Evolutionary conservation across 805 yeast genomes (phyloP).

Genomic region (Ogataea wickerhamii): DNA sequence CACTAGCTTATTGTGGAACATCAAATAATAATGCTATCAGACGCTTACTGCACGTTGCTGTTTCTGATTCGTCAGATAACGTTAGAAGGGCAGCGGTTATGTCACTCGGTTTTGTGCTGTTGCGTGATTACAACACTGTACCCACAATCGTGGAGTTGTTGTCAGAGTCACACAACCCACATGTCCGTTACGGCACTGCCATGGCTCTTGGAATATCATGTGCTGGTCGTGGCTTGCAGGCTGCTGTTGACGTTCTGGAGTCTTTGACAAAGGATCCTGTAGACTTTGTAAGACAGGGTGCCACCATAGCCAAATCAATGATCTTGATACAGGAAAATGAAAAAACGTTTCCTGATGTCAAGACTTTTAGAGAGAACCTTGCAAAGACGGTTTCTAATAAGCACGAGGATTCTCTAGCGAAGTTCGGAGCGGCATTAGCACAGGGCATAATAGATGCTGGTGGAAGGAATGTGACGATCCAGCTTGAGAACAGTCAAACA

Average conservation of each 20-base stretch:
- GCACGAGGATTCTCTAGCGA: slow-evolving; percentile 95
- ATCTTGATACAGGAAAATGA: slow-evolving; percentile 86
- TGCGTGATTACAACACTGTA: slow-evolving; percentile 87
- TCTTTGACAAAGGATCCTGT: slow-evolving; percentile 92
- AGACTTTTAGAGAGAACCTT: slow-evolving; percentile 67
- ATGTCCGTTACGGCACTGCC: slow-evolving; percentile 97
- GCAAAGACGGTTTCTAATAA: slow-evolving; percentile 78
- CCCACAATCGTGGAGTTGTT: slow-evolving; percentile 93
- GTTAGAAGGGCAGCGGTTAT: slow-evolving; percentile 96
- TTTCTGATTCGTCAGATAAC: slow-evolving; percentile 92
- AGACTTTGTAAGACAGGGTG: slow-evolving; percentile 98
- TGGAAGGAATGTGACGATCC: slow-evolving; percentile 95
- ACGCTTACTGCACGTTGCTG: slow-evolving; percentile 85
- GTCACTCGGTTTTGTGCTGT: slow-evolving; percentile 83
- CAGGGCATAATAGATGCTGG: slow-evolving; percentile 99
- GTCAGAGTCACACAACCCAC: slow-evolving; percentile 94
- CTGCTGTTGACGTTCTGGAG: slow-evolving; percentile 89
- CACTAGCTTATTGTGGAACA: slow-evolving; percentile 95
- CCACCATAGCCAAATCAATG: slow-evolving; percentile 89
- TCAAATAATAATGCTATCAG: slow-evolving; percentile 86
- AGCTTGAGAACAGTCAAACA: slow-evolving; percentile 81
- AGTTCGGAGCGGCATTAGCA: slow-evolving; percentile 94
- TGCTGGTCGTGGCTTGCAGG: slow-evolving; percentile 86
- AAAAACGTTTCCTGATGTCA: slow-evolving; percentile 73
- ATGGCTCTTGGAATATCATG: slow-evolving; percentile 96